Evolutionary conservation across 768 basidiomycete genomes (phyloP), one percentile per base, ranked within the genome.

Genomic region (Termitomyces sp.): DNA sequence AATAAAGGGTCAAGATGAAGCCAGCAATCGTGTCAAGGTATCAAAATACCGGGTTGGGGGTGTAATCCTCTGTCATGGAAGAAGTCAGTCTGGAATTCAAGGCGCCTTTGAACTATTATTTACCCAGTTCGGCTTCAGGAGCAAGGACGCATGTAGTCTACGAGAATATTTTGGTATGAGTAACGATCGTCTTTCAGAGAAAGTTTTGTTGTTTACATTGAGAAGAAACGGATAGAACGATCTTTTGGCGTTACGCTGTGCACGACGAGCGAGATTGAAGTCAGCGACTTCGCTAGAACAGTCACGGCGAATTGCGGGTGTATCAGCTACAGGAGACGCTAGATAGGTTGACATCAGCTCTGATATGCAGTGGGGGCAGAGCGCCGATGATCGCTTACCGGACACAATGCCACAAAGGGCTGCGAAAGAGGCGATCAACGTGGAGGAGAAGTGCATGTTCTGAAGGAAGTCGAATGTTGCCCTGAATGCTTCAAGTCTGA

Each of bases 81-180:
- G 37, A 43, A n/a, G 11, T 48, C 26, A 37, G 26, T 15, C 9
- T 15, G 21, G 17, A 28, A 34, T 24, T 15, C n/a, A 21, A 14
- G 37, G 2, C 15, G 15, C 10, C 28, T 21, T 14, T 51, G 40
- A 37, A 17, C 38, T n/a, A 15, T 22, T n/a, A 51, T 49, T 35
- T 47, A 64, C 62, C 56, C 41, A 21, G 56, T 22, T 38, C 45
- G 2, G 58, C 53, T 38, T 64, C 60, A 1, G 62, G 62, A 24
- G 62, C 53, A 35, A 59, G 58, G 28, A 64, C 24, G 30, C 62
- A 64, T 9, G 60, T 64, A 22, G 60, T 41, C 62, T 64, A 37
- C n/a, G 32, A 41, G 17, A 34, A 24, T 19, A n/a, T 24, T 28
- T 26, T 22, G 14, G 17, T 9, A 14, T 34, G 21, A 26, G 34